Percentiles rank a stretch among this genome's conserved stretches.
phyloP scores from a whole-genome alignment of 495 filamentous ascomycete species.

The Penicillium malachiteum region DNA sequence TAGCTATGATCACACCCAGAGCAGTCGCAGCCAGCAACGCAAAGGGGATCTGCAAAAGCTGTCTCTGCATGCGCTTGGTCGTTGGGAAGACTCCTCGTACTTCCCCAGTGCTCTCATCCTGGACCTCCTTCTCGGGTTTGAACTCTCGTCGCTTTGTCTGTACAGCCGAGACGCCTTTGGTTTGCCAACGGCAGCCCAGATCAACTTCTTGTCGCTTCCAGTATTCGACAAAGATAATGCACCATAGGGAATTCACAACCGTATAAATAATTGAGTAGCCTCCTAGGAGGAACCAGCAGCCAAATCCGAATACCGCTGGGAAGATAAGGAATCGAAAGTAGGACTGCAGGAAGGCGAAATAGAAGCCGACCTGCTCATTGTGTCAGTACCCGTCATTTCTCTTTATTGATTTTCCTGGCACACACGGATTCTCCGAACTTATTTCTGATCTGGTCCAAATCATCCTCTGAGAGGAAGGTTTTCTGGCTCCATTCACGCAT shows the following conservation, averaged over 20 bases:
- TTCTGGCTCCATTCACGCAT: slow-evolving; percentile 84
- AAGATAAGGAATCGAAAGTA: slow-evolving; percentile 87
- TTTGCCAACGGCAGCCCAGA: slow-evolving; percentile 87
- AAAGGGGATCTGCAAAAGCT: slow-evolving; percentile 87
- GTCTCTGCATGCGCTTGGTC: slow-evolving; percentile 70
- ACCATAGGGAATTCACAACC: slow-evolving; percentile 80
- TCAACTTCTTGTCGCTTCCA: slow-evolving; percentile 96
- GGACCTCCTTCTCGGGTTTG: slow-evolving; percentile 67
- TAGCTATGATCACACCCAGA: slow-evolving; percentile 78
- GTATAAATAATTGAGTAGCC: slow-evolving; percentile 83
- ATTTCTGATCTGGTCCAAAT: slow-evolving; percentile 82
- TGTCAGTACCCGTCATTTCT: background rate
- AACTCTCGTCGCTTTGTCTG: slow-evolving; percentile 76
- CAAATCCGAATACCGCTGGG: slow-evolving; percentile 79
- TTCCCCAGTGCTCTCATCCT: slow-evolving; percentile 86
- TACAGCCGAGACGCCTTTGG: slow-evolving; percentile 80
- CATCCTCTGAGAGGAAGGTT: slow-evolving; percentile 72
- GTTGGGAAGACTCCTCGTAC: slow-evolving; percentile 73
- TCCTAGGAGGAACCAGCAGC: slow-evolving; percentile 78
- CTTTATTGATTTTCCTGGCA: background rate
- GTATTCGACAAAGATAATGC: slow-evolving; percentile 88
- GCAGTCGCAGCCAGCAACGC: slow-evolving; percentile 66
- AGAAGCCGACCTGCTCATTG: slow-evolving; percentile 69
- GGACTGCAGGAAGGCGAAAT: slow-evolving; percentile 92
- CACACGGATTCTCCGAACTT: slow-evolving; percentile 82